These are phyloP conservation scores for Diplodia mutila DNA, from an alignment of 2,329 filamentous ascomycete species.

Conservation along the genomic window DNA sequence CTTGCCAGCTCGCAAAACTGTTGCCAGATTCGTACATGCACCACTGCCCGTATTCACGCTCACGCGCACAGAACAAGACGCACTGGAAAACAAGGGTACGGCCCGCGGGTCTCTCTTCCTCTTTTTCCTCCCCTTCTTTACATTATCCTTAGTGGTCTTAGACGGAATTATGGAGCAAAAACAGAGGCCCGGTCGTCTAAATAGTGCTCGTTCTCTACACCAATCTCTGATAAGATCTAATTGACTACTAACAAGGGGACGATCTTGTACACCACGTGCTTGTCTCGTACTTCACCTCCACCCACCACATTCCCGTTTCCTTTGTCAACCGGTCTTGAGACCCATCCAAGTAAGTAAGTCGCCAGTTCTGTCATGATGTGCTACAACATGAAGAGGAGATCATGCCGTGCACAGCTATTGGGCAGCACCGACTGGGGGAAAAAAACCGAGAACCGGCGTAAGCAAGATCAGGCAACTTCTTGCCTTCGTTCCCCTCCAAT, in stretches of 20 bases:
- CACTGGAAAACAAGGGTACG: neutral
- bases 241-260: neutral
- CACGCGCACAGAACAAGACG: neutral
- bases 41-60: conserved; percentile 8
- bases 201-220: neutral
- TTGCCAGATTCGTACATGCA: conserved; percentile 21
- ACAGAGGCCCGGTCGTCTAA: neutral
- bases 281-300: neutral
- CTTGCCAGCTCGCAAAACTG: conserved; percentile 17
- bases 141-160: neutral
- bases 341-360: neutral
- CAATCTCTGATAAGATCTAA: neutral
- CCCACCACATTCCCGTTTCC: neutral
- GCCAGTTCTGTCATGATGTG: neutral
- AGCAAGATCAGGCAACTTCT: neutral
- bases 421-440: neutral
- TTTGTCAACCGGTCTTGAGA: neutral
- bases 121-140: neutral
- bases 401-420: neutral
- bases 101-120: neutral
- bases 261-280: neutral
- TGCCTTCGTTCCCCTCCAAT: neutral
- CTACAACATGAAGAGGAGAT: neutral
- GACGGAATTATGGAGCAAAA: neutral
- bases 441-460: neutral